These are phyloP conservation scores for Pyricularia grisea DNA, from an alignment of 2,329 filamentous ascomycete genomes.

Conservation along the genomic window DNA sequence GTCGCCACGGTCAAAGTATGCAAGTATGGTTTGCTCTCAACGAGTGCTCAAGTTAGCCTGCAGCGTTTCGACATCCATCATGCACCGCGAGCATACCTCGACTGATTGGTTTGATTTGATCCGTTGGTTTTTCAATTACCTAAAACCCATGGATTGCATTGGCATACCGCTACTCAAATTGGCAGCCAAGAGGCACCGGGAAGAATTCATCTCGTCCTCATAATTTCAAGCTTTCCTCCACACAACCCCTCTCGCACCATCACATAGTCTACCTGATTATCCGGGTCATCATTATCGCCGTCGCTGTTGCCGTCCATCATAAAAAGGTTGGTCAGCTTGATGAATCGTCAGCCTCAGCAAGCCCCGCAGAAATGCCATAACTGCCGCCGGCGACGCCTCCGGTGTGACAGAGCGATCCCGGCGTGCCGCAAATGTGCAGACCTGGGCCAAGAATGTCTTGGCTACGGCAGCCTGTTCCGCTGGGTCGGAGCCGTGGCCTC, in stretches of 20 bases:
- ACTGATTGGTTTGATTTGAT: neutral
- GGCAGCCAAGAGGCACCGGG: neutral
- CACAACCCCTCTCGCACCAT: neutral
- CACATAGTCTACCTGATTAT: neutral
- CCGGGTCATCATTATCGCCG: neutral
- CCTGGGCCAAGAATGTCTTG: conserved; percentile 1
- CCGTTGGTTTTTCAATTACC: neutral
- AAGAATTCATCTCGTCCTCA: neutral
- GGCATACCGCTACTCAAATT: neutral
- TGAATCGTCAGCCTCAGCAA: neutral
- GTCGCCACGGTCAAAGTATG: neutral
- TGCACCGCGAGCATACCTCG: neutral
- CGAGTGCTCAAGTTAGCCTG: too few species aligned
- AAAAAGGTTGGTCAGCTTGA: neutral
- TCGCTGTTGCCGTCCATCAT: neutral
- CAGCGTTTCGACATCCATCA: neutral
- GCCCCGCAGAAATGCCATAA: conserved; percentile 5
- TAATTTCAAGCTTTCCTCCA: neutral
- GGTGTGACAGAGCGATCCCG: conserved; percentile 2
- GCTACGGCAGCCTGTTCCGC: neutral
- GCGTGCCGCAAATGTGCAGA: neutral
- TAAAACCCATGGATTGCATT: too few species aligned
- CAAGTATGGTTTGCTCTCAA: neutral
- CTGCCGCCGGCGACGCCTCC: neutral
- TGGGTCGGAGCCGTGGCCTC: neutral